These are phyloP conservation scores for Nothophoma quercina DNA, from an alignment of 2,329 filamentous ascomycete species.

Conservation along the genomic window DNA sequence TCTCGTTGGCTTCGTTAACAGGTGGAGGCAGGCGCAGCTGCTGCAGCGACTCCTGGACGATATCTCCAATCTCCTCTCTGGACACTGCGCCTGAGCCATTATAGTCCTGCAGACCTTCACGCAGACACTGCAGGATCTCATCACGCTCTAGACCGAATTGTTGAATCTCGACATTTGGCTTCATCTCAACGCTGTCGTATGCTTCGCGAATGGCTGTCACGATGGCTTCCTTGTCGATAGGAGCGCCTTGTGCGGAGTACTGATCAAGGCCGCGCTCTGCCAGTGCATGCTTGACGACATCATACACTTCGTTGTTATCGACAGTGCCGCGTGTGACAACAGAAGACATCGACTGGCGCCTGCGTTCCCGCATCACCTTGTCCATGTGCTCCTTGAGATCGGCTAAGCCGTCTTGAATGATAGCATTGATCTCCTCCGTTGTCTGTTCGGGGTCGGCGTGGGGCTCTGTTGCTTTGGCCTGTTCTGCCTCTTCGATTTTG, in stretches of 20 bases:
- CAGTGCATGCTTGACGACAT: constrained; percentile 78
- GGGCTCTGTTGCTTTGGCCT: constrained; percentile 53
- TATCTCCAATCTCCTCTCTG: constrained; percentile 83
- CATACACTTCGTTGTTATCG: constrained; percentile 86
- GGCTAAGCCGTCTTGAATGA: constrained; percentile 80
- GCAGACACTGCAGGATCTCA: constrained; percentile 85
- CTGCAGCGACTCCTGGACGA: constrained; percentile 84
- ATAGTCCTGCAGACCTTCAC: constrained; percentile 84
- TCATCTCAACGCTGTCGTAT: constrained; percentile 80
- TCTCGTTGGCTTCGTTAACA: constrained; percentile 72
- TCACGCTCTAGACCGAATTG: constrained; percentile 90
- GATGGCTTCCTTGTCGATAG: constrained; percentile 76
- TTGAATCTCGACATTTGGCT: constrained; percentile 89
- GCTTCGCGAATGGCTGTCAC: constrained; percentile 87
- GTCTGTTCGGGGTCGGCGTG: constrained; percentile 49
- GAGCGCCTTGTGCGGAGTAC: constrained; percentile 52
- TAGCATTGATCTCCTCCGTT: constrained; percentile 75
- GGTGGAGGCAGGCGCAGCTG: constrained; percentile 79
- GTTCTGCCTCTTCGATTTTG: constrained; percentile 76
- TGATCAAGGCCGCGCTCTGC: constrained; percentile 59
- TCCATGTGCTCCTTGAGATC: constrained; percentile 88
- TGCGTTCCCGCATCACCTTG: constrained; percentile 76
- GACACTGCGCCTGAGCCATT: constrained; percentile 67
- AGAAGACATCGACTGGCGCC: constrained; percentile 70
- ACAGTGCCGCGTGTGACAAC: constrained; percentile 69